A percentile compares a stretch with the other conserved stretches of the same genome.
Conservation (phyloP, 78 protist species). For the Dictyostelium citrinum region DNA sequence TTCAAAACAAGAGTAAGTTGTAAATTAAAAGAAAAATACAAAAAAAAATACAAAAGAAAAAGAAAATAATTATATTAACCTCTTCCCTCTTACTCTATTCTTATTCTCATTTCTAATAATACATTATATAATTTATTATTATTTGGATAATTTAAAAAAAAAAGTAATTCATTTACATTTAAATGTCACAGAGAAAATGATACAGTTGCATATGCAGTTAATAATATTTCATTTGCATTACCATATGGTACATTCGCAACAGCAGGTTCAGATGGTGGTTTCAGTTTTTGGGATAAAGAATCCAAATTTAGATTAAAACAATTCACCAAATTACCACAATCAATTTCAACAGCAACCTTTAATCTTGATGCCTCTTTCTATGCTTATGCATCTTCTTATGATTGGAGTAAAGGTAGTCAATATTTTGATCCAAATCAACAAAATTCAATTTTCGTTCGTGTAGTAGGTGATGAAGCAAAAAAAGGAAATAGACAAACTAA, state of each 20-base stretch:
- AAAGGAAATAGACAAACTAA: conserved; percentile 10
- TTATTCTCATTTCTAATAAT: not conserved
- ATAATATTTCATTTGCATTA: conserved; percentile 87
- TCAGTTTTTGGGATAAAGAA: conserved; percentile 92
- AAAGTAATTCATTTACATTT: conserved; percentile 85
- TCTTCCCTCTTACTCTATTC: not conserved
- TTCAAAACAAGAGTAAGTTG: conserved; percentile 39
- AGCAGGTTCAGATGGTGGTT: conserved; percentile 92
- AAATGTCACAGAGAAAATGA: conserved; percentile 93
- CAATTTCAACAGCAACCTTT: conserved; percentile 79
- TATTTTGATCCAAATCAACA: not conserved
- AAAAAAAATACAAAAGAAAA: not conserved
- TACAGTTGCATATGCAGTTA: conserved; percentile 84
- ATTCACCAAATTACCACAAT: conserved; percentile 27
- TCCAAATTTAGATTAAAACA: conserved; percentile 80
- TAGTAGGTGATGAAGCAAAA: conserved; percentile 30
- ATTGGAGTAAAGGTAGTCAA: conserved; percentile 86
- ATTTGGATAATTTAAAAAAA: not conserved
- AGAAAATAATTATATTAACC: not conserved
- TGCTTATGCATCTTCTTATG: conserved; percentile 93
- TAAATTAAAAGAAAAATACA: not conserved
- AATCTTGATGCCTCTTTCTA: conserved; percentile 86
- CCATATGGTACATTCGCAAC: conserved; percentile 93
- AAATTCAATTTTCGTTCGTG: conserved; percentile 12
- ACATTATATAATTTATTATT: too few species aligned